Conservation (phyloP, 805 yeast species). For the Zygoascus bituminiphila region DNA sequence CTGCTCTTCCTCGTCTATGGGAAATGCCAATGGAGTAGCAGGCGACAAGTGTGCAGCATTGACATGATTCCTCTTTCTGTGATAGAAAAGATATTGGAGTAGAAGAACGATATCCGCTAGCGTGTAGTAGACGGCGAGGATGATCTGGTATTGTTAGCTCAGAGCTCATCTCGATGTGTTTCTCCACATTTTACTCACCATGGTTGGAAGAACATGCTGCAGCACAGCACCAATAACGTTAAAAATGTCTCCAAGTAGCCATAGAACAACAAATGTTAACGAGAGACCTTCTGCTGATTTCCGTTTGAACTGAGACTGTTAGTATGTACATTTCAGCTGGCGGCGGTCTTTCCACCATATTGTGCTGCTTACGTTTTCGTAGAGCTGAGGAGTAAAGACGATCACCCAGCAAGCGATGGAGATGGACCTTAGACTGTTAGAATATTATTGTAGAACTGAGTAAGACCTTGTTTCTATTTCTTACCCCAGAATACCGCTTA, state of each 20-base stretch:
- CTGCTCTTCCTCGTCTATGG: conserved; percentile 11
- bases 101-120: conserved; percentile 79
- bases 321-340: neutral
- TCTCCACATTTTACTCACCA: conserved; percentile 34
- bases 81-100: conserved; percentile 76
- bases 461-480: conserved; percentile 7
- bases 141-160: conserved; percentile 30
- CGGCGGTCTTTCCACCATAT: no score
- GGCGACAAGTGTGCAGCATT: conserved; percentile 81
- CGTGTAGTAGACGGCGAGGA: conserved; percentile 87
- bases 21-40: conserved; percentile 70
- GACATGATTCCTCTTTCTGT: conserved; percentile 45
- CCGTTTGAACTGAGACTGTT: conserved; percentile 43
- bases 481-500: conserved; percentile 64
- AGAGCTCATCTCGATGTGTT: neutral
- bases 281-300: conserved; percentile 88
- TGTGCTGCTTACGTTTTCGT: conserved; percentile 51
- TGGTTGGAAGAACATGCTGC: conserved; percentile 89
- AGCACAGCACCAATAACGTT: conserved; percentile 85
- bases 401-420: conserved; percentile 97
- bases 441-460: neutral
- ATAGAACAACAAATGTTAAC: conserved; percentile 71
- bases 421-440: conserved; percentile 44
- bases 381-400: conserved; percentile 94
- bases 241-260: conserved; percentile 92